phyloP scores from a whole-genome alignment of 164 flowering plant genomes.

The Stephania cephalantha region DNA sequence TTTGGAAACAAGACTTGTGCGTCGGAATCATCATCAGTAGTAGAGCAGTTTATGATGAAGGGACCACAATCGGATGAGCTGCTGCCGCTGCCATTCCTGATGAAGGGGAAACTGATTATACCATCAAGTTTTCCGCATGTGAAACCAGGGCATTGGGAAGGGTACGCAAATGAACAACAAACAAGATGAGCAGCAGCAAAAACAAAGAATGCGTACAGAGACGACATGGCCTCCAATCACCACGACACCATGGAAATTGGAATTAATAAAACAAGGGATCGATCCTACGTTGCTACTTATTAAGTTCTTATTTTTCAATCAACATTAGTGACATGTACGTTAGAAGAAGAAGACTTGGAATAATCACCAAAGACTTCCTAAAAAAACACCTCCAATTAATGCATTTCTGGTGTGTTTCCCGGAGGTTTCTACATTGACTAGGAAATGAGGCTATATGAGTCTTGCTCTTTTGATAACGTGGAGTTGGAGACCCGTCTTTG shows the following conservation, averaged over 20 bases:
- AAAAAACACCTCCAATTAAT: not conserved
- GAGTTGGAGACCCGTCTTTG: too few species aligned
- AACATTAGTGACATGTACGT: not conserved
- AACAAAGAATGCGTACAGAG: not conserved
- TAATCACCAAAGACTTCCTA: not conserved
- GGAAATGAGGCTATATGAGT: not conserved
- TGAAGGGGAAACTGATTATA: not conserved
- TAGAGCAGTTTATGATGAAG: not conserved
- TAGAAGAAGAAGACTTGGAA: not conserved
- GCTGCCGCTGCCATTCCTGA: not conserved
- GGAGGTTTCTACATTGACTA: not conserved
- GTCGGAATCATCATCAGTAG: not conserved
- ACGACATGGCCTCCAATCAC: not conserved
- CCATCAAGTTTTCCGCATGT: not conserved
- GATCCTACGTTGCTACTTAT: not conserved
- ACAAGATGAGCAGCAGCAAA: not conserved
- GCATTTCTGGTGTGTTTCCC: too few species aligned
- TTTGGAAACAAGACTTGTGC: not conserved
- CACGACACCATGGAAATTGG: not conserved
- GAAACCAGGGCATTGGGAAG: not conserved
- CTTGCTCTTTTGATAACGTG: too few species aligned
- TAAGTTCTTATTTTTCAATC: not conserved
- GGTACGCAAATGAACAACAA: not conserved
- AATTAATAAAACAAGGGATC: not conserved
- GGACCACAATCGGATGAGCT: conserved; percentile 3